Conservation (phyloP, 768 basidiomycete genomes). For the Panus rudis region DNA sequence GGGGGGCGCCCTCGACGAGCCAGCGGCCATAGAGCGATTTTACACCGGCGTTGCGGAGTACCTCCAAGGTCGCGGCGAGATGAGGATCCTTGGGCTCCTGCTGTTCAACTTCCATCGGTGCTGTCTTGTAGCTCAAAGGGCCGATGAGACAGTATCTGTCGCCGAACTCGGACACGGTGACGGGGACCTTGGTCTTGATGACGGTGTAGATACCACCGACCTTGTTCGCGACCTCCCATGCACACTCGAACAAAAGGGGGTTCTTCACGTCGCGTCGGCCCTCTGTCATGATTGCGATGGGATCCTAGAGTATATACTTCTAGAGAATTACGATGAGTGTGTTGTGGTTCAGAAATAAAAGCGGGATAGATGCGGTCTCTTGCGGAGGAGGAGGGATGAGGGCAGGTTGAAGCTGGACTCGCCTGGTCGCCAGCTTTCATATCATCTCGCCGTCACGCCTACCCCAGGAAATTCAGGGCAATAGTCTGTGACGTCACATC, state of each 20-base stretch:
- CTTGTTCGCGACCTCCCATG: conserved; percentile 99
- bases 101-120: conserved; percentile 97
- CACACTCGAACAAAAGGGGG: conserved; percentile 86
- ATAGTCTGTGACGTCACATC: too few relatives aligned
- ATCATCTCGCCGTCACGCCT: too few relatives aligned
- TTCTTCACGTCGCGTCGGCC: conserved; percentile 66
- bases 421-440: too few relatives aligned
- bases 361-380: too few relatives aligned
- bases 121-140: conserved; percentile 96
- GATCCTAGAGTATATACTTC: too few relatives aligned
- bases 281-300: conserved; percentile 22
- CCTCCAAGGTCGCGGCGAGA: conserved; percentile 65
- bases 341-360: too few relatives aligned
- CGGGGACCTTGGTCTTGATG: conserved; percentile 98
- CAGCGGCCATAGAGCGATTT: conserved; percentile 95
- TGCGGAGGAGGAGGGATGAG: too few relatives aligned
- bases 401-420: too few relatives aligned
- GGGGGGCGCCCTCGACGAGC: conserved; percentile 96
- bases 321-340: too few relatives aligned
- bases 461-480: too few relatives aligned
- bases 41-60: conserved; percentile 85
- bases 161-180: conserved; percentile 94
- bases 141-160: conserved; percentile 95
- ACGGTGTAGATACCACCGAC: conserved; percentile 99
- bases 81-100: conserved; percentile 82